These are phyloP conservation scores for Escovopsis sp. DNA, from an alignment of 2,329 filamentous ascomycete species.

Conservation along the genomic window DNA sequence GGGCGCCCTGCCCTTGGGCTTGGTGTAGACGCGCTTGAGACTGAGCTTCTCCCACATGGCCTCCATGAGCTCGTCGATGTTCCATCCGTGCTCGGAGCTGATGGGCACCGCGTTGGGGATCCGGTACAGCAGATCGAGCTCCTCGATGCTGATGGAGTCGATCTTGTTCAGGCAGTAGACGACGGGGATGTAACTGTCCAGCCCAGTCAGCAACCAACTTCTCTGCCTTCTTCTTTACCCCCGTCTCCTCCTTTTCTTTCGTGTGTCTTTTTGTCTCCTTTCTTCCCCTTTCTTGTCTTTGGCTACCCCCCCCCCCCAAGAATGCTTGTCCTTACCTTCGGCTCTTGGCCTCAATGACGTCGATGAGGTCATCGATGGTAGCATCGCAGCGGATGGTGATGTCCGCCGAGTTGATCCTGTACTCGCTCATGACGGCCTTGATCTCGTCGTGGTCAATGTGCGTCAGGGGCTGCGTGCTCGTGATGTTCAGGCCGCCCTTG, in stretches of 20 bases:
- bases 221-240: background rate
- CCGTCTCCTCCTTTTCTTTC: no score
- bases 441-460: constrained; percentile 96
- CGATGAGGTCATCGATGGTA: constrained; percentile 92
- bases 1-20: constrained; percentile 88
- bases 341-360: constrained; percentile 85
- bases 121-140: constrained; percentile 87
- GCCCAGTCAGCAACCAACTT: constrained; percentile 1
- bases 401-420: constrained; percentile 90
- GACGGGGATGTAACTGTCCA: constrained; percentile 79
- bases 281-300: no score
- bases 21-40: constrained; percentile 87
- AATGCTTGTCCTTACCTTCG: constrained; percentile 29
- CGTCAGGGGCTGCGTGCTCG: constrained; percentile 79
- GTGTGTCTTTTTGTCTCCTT: background rate
- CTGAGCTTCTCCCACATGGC: constrained; percentile 97
- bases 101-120: constrained; percentile 97
- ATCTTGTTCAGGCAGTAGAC: constrained; percentile 99
- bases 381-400: constrained; percentile 97
- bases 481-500: constrained; percentile 91
- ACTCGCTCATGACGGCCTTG: constrained; percentile 94
- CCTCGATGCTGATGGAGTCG: constrained; percentile 93
- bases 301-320: background rate
- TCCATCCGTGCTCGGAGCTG: constrained; percentile 96
- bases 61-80: constrained; percentile 91